phyloP scores from a whole-genome alignment of 495 filamentous ascomycete species.

The Rusavskia elegans region DNA sequence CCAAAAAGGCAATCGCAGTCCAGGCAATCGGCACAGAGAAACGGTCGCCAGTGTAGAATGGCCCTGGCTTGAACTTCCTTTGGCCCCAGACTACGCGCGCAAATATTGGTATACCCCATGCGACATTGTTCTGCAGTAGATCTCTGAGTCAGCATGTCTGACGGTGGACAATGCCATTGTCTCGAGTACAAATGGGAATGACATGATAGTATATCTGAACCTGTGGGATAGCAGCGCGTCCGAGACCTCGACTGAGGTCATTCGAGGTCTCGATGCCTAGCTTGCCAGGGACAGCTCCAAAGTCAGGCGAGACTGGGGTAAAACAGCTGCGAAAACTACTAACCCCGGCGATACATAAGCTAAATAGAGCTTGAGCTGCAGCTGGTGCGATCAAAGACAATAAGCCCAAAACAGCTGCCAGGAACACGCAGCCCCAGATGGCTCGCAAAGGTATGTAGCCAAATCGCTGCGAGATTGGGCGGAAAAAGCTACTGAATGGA shows the following conservation, averaged over 20 bases:
- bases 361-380: conserved; percentile 45
- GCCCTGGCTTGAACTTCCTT: conserved; percentile 43
- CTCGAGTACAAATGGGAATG: no score
- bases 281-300: no score
- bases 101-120: conserved; percentile 49
- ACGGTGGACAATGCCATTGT: no score
- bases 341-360: conserved; percentile 38
- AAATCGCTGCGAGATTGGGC: conserved; percentile 36
- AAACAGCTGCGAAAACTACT: no score
- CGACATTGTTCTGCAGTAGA: conserved; percentile 30
- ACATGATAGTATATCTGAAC: no score
- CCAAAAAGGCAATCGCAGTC: conserved; percentile 35
- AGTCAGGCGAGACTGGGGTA: no score
- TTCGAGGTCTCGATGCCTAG: no score
- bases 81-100: conserved; percentile 46
- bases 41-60: conserved; percentile 39
- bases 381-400: conserved; percentile 42
- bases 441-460: conserved; percentile 46
- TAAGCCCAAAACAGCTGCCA: conserved; percentile 39
- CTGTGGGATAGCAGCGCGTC: no score
- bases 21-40: conserved; percentile 37
- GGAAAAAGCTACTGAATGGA: conserved; percentile 45
- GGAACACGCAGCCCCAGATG: conserved; percentile 40
- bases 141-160: no score
- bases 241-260: no score